phyloP scores from a whole-genome alignment of 345 rosid genomes.

The Lepidium sativum region DNA sequence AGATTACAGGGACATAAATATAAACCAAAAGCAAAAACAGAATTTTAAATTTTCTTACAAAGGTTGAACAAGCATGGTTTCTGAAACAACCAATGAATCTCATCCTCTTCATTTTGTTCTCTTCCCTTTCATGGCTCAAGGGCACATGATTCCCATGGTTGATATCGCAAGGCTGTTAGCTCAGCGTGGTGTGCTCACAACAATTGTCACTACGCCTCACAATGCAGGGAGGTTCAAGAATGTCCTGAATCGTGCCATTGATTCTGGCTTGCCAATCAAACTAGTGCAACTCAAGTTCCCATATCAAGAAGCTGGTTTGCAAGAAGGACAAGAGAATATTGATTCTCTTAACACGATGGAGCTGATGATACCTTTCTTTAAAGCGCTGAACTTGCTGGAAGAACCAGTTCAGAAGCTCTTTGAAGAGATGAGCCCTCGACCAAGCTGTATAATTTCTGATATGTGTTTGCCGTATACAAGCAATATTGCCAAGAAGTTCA shows the following conservation, averaged over 20 bases:
- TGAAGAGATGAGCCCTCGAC: constrained; percentile 28
- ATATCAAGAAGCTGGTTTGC: constrained; percentile 23
- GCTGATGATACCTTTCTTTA: constrained; percentile 4
- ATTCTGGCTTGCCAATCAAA: constrained; percentile 27
- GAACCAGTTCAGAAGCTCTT: constrained; percentile 23
- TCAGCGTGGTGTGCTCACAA: constrained; percentile 28
- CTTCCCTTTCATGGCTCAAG: constrained; percentile 56
- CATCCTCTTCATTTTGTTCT: constrained; percentile 32
- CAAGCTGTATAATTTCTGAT: constrained; percentile 43
- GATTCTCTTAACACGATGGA: constrained; percentile 20
- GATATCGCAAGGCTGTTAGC: constrained; percentile 47
- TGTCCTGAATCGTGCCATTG: constrained; percentile 1
- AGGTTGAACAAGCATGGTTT: not conserved
- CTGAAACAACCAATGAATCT: not conserved
- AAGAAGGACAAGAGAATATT: constrained; percentile 28
- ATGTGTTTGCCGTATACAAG: constrained; percentile 20
- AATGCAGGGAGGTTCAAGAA: constrained; percentile 22
- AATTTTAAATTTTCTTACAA: not conserved
- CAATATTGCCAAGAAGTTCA: constrained; percentile 25
- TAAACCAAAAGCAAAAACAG: constrained; percentile 4
- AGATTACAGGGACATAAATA: not conserved
- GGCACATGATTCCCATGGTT: constrained; percentile 49
- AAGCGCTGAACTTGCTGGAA: constrained; percentile 18
- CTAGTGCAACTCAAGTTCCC: constrained; percentile 21
- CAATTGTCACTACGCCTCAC: constrained; percentile 38